These are phyloP conservation scores for Pseudonectria buxi DNA, from an alignment of 2,329 filamentous ascomycete species.

Conservation along the genomic window DNA sequence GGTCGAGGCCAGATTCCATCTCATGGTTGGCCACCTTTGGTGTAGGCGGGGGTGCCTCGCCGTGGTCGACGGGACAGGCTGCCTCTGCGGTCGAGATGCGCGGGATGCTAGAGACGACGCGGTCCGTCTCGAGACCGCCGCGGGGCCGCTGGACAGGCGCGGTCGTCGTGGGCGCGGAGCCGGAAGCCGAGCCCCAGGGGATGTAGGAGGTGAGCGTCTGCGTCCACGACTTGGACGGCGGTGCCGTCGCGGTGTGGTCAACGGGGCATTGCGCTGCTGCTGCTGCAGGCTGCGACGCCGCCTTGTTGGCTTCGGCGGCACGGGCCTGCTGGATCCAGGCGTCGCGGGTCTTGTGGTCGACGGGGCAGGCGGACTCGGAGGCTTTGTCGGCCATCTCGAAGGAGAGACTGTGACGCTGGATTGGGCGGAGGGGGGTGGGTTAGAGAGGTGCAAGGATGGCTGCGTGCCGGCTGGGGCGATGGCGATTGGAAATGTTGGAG, in stretches of 20 bases:
- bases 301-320: slow-evolving; percentile 37
- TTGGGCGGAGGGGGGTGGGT: background rate
- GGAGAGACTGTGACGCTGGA: no score
- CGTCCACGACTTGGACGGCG: slow-evolving; percentile 34
- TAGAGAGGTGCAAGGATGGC: background rate
- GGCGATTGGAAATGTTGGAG: background rate
- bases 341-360: slow-evolving; percentile 83
- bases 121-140: slow-evolving; percentile 52
- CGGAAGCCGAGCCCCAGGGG: slow-evolving; percentile 31
- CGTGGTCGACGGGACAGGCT: slow-evolving; percentile 34
- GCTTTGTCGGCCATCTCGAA: slow-evolving; percentile 22
- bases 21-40: slow-evolving; percentile 60
- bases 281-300: slow-evolving; percentile 10
- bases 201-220: slow-evolving; percentile 36
- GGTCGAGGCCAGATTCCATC: slow-evolving; percentile 65
- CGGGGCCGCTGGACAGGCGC: slow-evolving; percentile 8
- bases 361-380: slow-evolving; percentile 57
- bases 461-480: slow-evolving; percentile 1
- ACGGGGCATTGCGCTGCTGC: slow-evolving; percentile 25
- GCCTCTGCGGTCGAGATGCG: slow-evolving; percentile 41
- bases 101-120: slow-evolving; percentile 75
- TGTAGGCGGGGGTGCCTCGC: slow-evolving; percentile 14
- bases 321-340: slow-evolving; percentile 72
- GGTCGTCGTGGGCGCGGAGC: slow-evolving; percentile 10
- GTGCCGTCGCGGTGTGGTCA: slow-evolving; percentile 22